Conservation (phyloP, 768 basidiomycete genomes). For the Suillus sp. region DNA sequence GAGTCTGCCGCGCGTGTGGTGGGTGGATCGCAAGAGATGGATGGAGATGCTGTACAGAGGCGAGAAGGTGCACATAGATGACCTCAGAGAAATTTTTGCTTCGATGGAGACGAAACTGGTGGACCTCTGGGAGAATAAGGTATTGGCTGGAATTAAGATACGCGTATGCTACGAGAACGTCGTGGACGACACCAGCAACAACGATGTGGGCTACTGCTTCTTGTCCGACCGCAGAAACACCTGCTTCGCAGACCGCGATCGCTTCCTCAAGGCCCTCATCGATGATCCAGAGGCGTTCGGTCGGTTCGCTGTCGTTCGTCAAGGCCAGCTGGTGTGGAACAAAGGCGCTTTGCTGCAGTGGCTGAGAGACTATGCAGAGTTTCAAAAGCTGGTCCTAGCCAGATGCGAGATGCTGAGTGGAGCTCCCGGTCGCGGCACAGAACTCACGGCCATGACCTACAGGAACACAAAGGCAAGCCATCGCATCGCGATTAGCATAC, state of each 20-base stretch:
- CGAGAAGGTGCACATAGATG: too few species aligned
- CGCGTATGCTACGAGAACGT: neutral
- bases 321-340: conserved; percentile 10
- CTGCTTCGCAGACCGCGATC: conserved; percentile 2
- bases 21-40: too few species aligned
- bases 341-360: neutral
- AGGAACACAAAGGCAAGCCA: too few species aligned
- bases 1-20: too few species aligned
- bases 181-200: conserved; percentile 7
- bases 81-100: too few species aligned
- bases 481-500: too few species aligned
- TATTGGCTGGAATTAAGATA: conserved; percentile 18
- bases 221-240: neutral
- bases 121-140: conserved; percentile 19
- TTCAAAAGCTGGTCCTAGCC: conserved; percentile 11
- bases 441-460: too few species aligned
- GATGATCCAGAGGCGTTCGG: neutral
- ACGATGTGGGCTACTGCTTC: conserved; percentile 11
- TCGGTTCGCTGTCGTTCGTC: neutral
- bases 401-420: conserved; percentile 18
- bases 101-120: too few species aligned
- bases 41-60: too few species aligned
- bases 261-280: neutral
- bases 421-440: conserved; percentile 14
- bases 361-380: conserved; percentile 8